Percentiles rank a stretch among this genome's conserved stretches.
phyloP scores from a whole-genome alignment of 352 stramenopile species.

The Discostella stelligera region DNA sequence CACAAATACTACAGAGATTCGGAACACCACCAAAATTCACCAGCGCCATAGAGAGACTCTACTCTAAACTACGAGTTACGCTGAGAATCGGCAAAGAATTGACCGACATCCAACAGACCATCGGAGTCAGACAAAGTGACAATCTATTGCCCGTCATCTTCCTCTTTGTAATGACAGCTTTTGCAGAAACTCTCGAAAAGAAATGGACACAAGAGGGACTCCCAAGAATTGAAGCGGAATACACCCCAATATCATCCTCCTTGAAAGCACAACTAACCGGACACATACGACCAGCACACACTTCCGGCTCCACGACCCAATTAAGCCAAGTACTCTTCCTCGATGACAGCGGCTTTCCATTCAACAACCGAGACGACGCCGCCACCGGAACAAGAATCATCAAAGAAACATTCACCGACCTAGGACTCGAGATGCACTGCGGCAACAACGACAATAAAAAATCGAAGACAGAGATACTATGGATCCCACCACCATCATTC shows the following conservation, averaged over 20 bases:
- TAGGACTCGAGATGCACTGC: constrained; percentile 43
- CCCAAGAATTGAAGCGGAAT: neutral
- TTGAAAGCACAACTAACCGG: constrained; percentile 5
- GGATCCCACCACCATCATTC: constrained; percentile 7
- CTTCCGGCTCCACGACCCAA: neutral
- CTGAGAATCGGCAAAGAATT: constrained; percentile 25
- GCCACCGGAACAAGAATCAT: constrained; percentile 13
- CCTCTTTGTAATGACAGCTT: constrained; percentile 29
- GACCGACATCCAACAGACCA: constrained; percentile 19
- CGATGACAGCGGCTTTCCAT: constrained; percentile 13
- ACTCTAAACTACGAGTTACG: constrained; percentile 17
- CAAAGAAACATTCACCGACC: constrained; percentile 4
- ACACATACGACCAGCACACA: neutral
- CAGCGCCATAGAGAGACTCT: neutral
- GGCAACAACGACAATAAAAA: neutral
- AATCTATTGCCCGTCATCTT: constrained; percentile 8
- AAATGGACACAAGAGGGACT: constrained; percentile 5
- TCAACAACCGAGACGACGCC: constrained; percentile 1
- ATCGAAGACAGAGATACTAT: constrained; percentile 37
- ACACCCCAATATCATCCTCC: neutral
- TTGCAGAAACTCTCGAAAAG: constrained; percentile 18
- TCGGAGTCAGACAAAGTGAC: constrained; percentile 41
- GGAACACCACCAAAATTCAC: constrained; percentile 33
- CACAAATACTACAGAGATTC: constrained; percentile 24
- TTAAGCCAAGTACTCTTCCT: constrained; percentile 6